Percentiles rank a stretch among this genome's conserved stretches.
phyloP scores from a whole-genome alignment of 2,329 filamentous ascomycete genomes.

The Aspergillus candidus region DNA sequence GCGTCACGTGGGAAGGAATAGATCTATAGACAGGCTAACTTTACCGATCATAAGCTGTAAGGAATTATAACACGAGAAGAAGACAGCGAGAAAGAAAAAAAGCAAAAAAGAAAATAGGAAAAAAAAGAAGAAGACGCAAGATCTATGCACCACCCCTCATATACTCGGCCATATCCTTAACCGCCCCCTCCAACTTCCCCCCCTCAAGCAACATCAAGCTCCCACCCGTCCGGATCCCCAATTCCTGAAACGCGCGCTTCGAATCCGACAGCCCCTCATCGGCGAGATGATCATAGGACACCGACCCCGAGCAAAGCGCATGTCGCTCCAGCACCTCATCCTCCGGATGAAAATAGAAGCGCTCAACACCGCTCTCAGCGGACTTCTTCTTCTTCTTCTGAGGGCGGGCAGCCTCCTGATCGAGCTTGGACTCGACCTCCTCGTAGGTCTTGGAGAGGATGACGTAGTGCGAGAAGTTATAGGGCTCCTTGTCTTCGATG shows the following conservation, averaged over 20 bases:
- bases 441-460: slow-evolving; percentile 87
- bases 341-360: slow-evolving; percentile 92
- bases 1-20: not conserved
- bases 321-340: slow-evolving; percentile 82
- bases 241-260: slow-evolving; percentile 89
- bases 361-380: slow-evolving; percentile 43
- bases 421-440: slow-evolving; percentile 76
- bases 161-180: slow-evolving; percentile 71
- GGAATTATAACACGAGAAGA: not conserved
- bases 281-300: slow-evolving; percentile 69
- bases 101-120: not conserved
- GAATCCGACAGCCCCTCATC: slow-evolving; percentile 80
- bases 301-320: slow-evolving; percentile 63
- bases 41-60: not conserved
- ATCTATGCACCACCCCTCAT: slow-evolving; percentile 39
- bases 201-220: slow-evolving; percentile 83
- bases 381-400: slow-evolving; percentile 62
- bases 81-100: slow-evolving; percentile 1
- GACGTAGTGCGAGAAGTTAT: slow-evolving; percentile 88
- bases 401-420: slow-evolving; percentile 57
- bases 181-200: slow-evolving; percentile 65
- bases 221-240: slow-evolving; percentile 78
- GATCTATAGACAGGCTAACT: not conserved
- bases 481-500: slow-evolving; percentile 83
- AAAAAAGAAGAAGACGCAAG: no score